Evolutionary conservation across 768 basidiomycete species (phyloP).

Genomic region (Cystobasidium ongulense): DNA sequence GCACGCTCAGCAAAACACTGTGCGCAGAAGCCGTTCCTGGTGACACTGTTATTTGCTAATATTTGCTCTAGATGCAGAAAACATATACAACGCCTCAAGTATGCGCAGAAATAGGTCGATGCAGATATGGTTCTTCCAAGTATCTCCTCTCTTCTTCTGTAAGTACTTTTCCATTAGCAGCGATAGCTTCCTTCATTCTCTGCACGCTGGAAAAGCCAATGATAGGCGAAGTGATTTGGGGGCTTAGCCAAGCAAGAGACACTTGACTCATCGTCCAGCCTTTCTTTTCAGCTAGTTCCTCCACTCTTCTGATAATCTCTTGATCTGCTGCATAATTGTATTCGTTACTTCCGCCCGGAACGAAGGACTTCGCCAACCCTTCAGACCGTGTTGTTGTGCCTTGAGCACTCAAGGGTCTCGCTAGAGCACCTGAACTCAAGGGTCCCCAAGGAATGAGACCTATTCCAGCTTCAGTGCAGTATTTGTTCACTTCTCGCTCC

Average conservation of each 20-base stretch:
- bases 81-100: not conserved
- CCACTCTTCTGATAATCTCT: slow-evolving; percentile 41
- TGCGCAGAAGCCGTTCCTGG: no score
- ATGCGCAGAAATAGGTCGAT: slow-evolving; percentile 27
- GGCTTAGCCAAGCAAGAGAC: slow-evolving; percentile 44
- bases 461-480: slow-evolving; percentile 45
- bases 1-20: no score
- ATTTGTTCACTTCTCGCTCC: slow-evolving; percentile 39
- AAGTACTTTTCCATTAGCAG: slow-evolving; percentile 37
- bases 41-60: not conserved
- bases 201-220: slow-evolving; percentile 49
- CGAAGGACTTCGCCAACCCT: not conserved
- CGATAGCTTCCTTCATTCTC: slow-evolving; percentile 48
- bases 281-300: slow-evolving; percentile 42
- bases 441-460: slow-evolving; percentile 60
- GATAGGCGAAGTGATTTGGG: slow-evolving; percentile 49
- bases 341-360: not conserved
- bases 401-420: not conserved
- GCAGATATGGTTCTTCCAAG: slow-evolving; percentile 44
- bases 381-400: not conserved
- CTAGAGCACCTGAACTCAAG: slow-evolving; percentile 39
- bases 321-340: slow-evolving; percentile 37
- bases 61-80: no score
- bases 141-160: slow-evolving; percentile 44
- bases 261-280: slow-evolving; percentile 46